A percentile compares a stretch with the other conserved stretches of the same genome.
Conservation (phyloP, 257 asterid genomes). For the Gentiana macrophylla region DNA sequence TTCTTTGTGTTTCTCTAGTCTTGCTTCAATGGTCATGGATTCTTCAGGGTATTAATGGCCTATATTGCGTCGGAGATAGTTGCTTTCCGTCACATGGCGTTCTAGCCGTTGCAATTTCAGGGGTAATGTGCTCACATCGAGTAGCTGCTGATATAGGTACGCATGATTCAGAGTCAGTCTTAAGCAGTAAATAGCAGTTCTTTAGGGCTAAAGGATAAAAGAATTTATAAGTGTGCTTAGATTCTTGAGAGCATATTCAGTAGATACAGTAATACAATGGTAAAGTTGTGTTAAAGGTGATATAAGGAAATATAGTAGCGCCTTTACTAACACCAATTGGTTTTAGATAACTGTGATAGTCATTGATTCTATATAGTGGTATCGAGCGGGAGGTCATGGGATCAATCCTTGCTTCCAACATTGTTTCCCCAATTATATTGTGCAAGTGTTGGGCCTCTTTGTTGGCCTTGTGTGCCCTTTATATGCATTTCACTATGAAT, state of each 20-base stretch:
- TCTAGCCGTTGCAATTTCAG: constrained; percentile 94
- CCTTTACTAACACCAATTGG: too few species aligned
- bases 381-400: too few species aligned
- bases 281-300: too few species aligned
- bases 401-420: too few species aligned
- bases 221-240: background rate
- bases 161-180: background rate
- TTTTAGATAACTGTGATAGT: too few species aligned
- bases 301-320: too few species aligned
- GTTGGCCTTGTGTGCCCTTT: too few species aligned
- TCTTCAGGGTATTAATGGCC: constrained; percentile 70
- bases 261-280: too few species aligned
- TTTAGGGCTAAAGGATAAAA: background rate
- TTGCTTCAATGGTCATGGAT: constrained; percentile 13
- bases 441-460: too few species aligned
- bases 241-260: background rate
- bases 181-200: background rate
- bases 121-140: constrained; percentile 97
- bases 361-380: too few species aligned
- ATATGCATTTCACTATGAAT: too few species aligned
- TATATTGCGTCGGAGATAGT: constrained; percentile 97
- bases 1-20: background rate
- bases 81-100: constrained; percentile 99
- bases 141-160: constrained; percentile 95
- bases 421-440: too few species aligned